Evolutionary conservation across 2,329 filamentous ascomycete species (phyloP).

Genomic region (Annulohypoxylon truncatum): DNA sequence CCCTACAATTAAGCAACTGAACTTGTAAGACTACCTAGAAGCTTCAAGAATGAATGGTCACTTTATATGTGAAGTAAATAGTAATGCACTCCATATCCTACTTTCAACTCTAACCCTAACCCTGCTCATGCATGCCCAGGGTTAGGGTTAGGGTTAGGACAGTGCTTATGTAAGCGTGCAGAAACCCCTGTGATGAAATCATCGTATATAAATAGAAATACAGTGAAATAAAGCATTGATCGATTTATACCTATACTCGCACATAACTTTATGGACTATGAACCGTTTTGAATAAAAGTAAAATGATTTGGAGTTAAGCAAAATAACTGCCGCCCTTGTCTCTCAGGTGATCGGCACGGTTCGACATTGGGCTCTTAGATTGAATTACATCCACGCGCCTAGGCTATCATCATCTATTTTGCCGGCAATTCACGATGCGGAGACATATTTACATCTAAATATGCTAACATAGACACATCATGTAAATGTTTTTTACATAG

Average conservation of each 20-base stretch:
- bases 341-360: conserved; percentile 4
- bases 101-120: background rate
- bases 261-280: too few species aligned
- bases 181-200: too few species aligned
- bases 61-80: too few species aligned
- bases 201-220: too few species aligned
- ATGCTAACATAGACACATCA: background rate
- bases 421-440: conserved; percentile 28
- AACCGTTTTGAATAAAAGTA: too few species aligned
- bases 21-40: too few species aligned
- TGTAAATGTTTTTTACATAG: background rate
- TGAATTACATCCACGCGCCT: conserved; percentile 15
- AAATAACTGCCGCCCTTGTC: conserved; percentile 26
- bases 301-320: conserved; percentile 19
- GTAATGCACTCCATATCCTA: too few species aligned
- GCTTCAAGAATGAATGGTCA: too few species aligned
- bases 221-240: too few species aligned
- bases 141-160: background rate
- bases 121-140: background rate
- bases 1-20: too few species aligned
- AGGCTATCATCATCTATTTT: conserved; percentile 28
- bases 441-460: conserved; percentile 15
- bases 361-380: background rate
- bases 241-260: too few species aligned
- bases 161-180: background rate